Base-by-base conservation (phyloP, 2,329 filamentous ascomycete species). In the Aspergillus proliferans region DNA sequence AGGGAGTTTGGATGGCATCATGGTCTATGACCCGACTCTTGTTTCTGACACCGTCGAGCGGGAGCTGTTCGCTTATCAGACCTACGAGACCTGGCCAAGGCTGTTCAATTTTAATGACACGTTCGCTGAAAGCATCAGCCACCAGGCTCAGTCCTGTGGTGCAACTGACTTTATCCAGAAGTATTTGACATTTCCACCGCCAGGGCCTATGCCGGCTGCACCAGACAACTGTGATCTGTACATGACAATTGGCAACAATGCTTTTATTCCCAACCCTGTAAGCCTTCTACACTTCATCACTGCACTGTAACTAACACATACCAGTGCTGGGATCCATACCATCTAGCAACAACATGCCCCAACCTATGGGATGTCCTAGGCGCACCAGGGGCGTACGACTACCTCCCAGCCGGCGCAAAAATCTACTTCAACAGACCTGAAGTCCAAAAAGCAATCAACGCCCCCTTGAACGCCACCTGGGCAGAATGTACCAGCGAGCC, bases 361-460 rank as follows among this genome's bases (percentile, higher is more conserved):
- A 56, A 83, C 2, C 72, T 80, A 2, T 88, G 81, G 77, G 83
- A 89, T 50, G 80, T 86, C 0, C 73, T 91, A 2, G 82, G 82
- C 14, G 85, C 85, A 67, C 83, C 85, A 2, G 63, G 59, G 12
- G 57, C 57, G 2, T 53, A 68, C 2, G 47, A 49, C 18, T 92
- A 90, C 66, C 59, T 79, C 0, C 85, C 87, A 0, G 72, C 69
- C 0, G 86, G 84, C 1, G 75, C 82, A 0, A 63, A 67, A 0
- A 72, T 89, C 46, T 86, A 88, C 73, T 88, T 88, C 68, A 81
- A 88, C 70, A 82, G 85, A 5, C 71, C 73, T 2, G 85, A 87
- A 48, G 86, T 89, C 2, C 84, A 88, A 60, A 68, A 71, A 9
- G 84, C 85, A 1, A 80, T 88, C 59, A 82, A 88, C 58, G 85